These are phyloP conservation scores for Trypanosoma caninum DNA, from an alignment of 208 protist genomes.

Conservation along the genomic window DNA sequence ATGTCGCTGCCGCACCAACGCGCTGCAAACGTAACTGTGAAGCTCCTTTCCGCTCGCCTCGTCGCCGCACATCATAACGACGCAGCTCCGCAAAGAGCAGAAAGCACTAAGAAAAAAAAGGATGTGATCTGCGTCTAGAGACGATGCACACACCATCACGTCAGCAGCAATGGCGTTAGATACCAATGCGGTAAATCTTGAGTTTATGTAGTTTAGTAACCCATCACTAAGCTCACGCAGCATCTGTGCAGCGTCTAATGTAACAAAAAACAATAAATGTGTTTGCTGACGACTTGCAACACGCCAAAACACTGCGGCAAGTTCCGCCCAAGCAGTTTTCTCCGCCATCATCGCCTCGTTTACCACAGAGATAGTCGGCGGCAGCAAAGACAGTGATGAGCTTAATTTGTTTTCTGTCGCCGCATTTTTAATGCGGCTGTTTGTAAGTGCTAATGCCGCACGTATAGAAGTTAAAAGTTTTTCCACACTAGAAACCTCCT, in stretches of 20 bases:
- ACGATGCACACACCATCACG: slow-evolving; percentile 8
- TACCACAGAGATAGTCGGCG: background rate
- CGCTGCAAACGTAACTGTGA: slow-evolving; percentile 10
- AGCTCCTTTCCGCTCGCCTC: slow-evolving; percentile 10
- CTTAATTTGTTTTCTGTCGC: background rate
- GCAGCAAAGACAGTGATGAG: background rate
- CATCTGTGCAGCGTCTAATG: slow-evolving; percentile 27
- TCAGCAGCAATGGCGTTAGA: background rate
- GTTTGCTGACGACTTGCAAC: slow-evolving; percentile 50
- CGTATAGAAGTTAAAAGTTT: slow-evolving; percentile 59
- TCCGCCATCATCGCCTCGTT: slow-evolving; percentile 12
- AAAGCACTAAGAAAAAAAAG: slow-evolving; percentile 55
- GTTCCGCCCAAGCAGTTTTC: slow-evolving; percentile 60
- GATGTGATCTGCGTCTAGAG: slow-evolving; percentile 40
- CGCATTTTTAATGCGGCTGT: background rate
- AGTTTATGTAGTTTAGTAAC: slow-evolving; percentile 49
- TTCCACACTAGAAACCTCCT: slow-evolving; percentile 55
- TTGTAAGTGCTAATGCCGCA: slow-evolving; percentile 26
- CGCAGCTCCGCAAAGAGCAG: slow-evolving; percentile 41
- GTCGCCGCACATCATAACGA: slow-evolving; percentile 38
- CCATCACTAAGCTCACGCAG: slow-evolving; percentile 30
- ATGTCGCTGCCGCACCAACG: slow-evolving; percentile 21
- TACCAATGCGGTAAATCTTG: slow-evolving; percentile 10
- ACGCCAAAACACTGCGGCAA: slow-evolving; percentile 58
- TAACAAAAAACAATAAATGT: slow-evolving; percentile 54